Conservation (phyloP, 257 asterid genomes). For the Solanum sejunctum region DNA sequence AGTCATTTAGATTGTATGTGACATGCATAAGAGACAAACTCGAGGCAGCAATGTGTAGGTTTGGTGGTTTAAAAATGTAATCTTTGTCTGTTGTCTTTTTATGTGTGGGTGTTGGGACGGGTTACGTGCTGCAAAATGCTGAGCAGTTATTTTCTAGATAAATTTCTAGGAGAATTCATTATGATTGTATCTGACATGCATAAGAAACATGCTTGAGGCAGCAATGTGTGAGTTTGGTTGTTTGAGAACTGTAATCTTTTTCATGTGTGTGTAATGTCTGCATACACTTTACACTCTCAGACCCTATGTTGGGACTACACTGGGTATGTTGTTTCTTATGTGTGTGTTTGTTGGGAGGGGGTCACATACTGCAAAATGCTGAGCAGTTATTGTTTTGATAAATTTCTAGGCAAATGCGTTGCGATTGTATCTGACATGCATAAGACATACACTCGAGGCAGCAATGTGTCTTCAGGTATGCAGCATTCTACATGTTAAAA, state of each 20-base stretch:
- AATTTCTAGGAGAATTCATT: conserved; percentile 38
- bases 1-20: no score
- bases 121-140: no score
- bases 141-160: neutral
- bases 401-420: conserved; percentile 43
- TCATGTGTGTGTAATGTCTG: neutral
- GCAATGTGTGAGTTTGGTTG: neutral
- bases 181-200: conserved; percentile 62
- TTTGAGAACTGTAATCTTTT: neutral
- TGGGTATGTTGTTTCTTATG: neutral
- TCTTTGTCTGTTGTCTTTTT: no score
- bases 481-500: conserved; percentile 1
- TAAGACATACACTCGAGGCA: conserved; percentile 79
- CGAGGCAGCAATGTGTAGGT: no score
- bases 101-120: neutral
- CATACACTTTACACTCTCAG: neutral
- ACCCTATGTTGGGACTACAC: neutral
- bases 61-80: no score
- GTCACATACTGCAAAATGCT: neutral
- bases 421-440: conserved; percentile 69
- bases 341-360: neutral
- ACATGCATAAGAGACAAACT: no score
- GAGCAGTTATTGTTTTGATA: neutral
- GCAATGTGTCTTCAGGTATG: conserved; percentile 89
- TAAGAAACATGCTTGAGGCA: conserved; percentile 69